Evolutionary conservation across 1,139 yeast genomes (phyloP).

Genomic region (Candida sp.): DNA sequence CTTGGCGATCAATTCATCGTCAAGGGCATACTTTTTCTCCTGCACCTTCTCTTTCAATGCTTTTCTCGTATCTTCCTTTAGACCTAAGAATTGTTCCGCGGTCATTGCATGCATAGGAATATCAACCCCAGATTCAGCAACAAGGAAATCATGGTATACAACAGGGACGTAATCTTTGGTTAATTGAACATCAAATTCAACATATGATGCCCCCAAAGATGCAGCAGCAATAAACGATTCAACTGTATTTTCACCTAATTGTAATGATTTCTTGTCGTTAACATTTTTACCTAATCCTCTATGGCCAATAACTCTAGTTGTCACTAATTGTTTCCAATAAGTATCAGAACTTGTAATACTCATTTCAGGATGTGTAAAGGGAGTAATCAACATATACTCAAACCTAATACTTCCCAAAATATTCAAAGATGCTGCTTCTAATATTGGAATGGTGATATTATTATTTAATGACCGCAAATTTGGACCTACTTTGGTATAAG

Average conservation of each 20-base stretch:
- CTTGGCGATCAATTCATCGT: constrained; percentile 32
- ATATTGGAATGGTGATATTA: constrained; percentile 70
- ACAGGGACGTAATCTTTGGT: constrained; percentile 95
- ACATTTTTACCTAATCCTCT: constrained; percentile 92
- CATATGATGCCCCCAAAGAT: constrained; percentile 86
- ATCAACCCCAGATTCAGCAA: constrained; percentile 95
- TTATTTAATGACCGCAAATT: constrained; percentile 68
- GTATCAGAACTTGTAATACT: constrained; percentile 70
- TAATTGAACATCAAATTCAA: constrained; percentile 94
- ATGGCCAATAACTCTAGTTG: constrained; percentile 94
- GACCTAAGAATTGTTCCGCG: constrained; percentile 79
- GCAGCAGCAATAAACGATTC: constrained; percentile 98
- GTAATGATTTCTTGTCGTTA: constrained; percentile 70
- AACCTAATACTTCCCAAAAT: constrained; percentile 76
- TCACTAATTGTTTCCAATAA: constrained; percentile 88
- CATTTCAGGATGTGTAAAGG: constrained; percentile 74
- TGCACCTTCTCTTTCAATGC: constrained; percentile 11
- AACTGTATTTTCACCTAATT: constrained; percentile 93
- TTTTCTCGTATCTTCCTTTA: constrained; percentile 34
- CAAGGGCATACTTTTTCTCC: constrained; percentile 23
- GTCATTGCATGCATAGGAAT: constrained; percentile 95
- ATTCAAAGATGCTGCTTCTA: constrained; percentile 69
- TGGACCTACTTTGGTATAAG: constrained; percentile 68
- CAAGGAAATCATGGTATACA: constrained; percentile 91
- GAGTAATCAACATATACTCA: constrained; percentile 68